Conservation (phyloP, 768 basidiomycete species). For the Leccinum ochraceum region DNA sequence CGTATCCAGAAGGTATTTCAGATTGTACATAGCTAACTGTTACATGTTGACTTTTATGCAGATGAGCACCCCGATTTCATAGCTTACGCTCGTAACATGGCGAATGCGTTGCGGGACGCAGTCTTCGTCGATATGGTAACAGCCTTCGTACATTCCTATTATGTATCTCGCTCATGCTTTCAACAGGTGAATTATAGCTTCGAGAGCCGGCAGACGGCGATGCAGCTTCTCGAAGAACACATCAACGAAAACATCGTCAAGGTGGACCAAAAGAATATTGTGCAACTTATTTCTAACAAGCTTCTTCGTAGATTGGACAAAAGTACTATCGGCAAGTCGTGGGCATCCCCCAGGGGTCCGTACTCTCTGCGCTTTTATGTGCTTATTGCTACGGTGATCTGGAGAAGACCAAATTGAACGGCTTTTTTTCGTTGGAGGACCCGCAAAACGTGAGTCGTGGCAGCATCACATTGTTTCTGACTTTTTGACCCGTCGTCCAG, state of each 20-base stretch:
- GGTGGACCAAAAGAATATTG: conserved; percentile 37
- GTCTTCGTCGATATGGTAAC: conserved; percentile 79
- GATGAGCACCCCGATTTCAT: conserved; percentile 80
- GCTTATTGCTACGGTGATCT: conserved; percentile 94
- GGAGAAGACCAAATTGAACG: conserved; percentile 53
- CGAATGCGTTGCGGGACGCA: conserved; percentile 64
- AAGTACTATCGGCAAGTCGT: conserved; percentile 84
- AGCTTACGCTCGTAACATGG: conserved; percentile 65
- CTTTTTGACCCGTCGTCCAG: conserved; percentile 39
- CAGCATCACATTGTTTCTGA: neutral
- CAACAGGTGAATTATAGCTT: conserved; percentile 53
- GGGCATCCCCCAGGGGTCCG: conserved; percentile 96
- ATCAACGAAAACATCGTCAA: conserved; percentile 93
- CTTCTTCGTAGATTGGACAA: conserved; percentile 63
- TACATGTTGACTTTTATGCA: conserved; percentile 29
- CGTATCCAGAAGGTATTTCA: conserved; percentile 61
- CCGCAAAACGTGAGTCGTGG: conserved; percentile 56
- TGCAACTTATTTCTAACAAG: neutral
- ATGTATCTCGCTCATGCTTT: neutral
- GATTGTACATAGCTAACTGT: neutral
- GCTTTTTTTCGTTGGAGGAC: conserved; percentile 52
- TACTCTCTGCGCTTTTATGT: conserved; percentile 92
- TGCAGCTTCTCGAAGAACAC: conserved; percentile 83
- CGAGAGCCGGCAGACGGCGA: conserved; percentile 54
- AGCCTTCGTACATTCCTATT: neutral